Evolutionary conservation across 2,329 filamentous ascomycete genomes (phyloP), one percentile per base, ranked within the genome.

Genomic region (Diplodia mutila): DNA sequence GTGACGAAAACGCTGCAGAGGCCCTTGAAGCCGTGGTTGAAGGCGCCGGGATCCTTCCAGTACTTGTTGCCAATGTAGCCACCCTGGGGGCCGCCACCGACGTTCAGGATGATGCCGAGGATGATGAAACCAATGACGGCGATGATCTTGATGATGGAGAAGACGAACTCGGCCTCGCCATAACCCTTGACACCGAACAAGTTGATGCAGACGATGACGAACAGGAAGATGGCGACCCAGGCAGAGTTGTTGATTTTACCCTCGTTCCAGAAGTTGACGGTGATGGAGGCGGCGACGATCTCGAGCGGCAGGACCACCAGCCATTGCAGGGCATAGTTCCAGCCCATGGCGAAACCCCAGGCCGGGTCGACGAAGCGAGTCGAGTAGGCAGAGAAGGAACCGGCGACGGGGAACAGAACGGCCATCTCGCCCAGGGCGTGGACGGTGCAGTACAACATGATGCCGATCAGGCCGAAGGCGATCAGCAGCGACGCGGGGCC

Each of bases 321-420:
- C 94, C 94, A 97, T 80, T 96, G 91, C 72, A 97, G 78, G 4
- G 92, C 92, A 77, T 97, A 91, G 85, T 96, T 97, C 93, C 93
- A 97, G n/a, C 93, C 93, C 91, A 97, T 96, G 57, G 93, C 92
- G 75, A 97, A 97, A 0, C 93, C 93, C 93, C 93, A 97, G 0
- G 94, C 94, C 0, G 94, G 94, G 75, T 97, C 93, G 23, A 98
- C 80, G 74, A 98, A 97, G 21, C 94, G 88, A 42, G 93, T 97
- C 23, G 94, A 95, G 81, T 94, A 97, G 7, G 93, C 90, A 0
- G 93, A 92, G 77, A 97, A 98, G 3, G 93, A 96, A 67, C 94
- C 94, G 27, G 94, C 91, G 29, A 97, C 91, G 6, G 94, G 94
- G 73, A 94, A 97, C 14, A 93, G 81, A n/a, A 97, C 93, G 16